Conservation (phyloP, 1,139 yeast genomes). For the Pichia sp. region DNA sequence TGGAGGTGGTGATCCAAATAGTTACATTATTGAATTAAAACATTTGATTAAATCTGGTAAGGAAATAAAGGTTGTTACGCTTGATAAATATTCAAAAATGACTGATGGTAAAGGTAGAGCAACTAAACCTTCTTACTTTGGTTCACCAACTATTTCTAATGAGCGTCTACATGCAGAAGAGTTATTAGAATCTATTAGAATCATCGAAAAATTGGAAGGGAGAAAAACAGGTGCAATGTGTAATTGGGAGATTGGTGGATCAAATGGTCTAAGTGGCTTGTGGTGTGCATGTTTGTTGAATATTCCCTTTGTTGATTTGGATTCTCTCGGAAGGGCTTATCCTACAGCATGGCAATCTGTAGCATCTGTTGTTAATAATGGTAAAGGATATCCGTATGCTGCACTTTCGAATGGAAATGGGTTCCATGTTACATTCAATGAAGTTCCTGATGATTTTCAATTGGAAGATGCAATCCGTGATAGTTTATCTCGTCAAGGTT, state of each 20-base stretch:
- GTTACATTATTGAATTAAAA: background rate
- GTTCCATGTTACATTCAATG: background rate
- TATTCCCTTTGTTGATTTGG: background rate
- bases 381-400: background rate
- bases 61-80: background rate
- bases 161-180: constrained; percentile 2
- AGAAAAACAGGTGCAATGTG: background rate
- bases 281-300: background rate
- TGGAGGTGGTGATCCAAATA: constrained; percentile 3
- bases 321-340: constrained; percentile 1
- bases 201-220: background rate
- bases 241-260: background rate
- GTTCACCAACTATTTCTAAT: background rate
- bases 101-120: background rate
- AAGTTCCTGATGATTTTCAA: background rate
- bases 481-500: background rate
- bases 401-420: constrained; percentile 4
- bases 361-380: background rate
- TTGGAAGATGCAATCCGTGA: background rate
- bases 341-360: background rate
- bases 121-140: background rate
- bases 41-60: background rate
- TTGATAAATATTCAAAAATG: background rate
- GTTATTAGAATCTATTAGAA: background rate
- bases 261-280: background rate